A percentile compares a stretch with the other conserved stretches of the same genome.
Evolutionary conservation across 2,329 filamentous ascomycete species (phyloP).

Genomic region (Fusarium napiforme): DNA sequence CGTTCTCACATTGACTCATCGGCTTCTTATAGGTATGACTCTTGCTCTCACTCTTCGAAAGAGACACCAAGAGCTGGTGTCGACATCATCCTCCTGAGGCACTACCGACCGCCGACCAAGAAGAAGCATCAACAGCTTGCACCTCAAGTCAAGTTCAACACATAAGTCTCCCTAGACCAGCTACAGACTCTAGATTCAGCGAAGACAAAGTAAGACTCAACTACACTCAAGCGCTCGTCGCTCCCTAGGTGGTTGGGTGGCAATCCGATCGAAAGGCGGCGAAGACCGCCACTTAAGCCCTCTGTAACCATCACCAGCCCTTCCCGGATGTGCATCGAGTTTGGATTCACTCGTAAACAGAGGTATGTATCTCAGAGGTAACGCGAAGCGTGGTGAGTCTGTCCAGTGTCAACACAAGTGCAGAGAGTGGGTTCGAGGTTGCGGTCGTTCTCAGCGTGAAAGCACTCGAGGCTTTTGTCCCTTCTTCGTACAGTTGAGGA

Average conservation of each 20-base stretch:
- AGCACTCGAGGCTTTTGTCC: too few relatives aligned
- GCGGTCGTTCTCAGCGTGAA: not conserved
- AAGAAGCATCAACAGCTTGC: not conserved
- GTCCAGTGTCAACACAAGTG: not conserved
- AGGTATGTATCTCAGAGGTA: not conserved
- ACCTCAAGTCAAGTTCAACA: too few relatives aligned
- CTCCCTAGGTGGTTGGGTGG: too few relatives aligned
- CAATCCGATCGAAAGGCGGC: not conserved
- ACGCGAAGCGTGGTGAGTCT: not conserved
- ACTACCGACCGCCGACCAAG: not conserved
- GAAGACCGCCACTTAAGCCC: not conserved
- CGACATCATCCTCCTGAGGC: not conserved
- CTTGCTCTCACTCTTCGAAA: not conserved
- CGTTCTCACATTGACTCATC: accelerated
- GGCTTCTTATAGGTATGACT: too few relatives aligned
- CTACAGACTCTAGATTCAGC: too few relatives aligned
- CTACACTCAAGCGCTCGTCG: not conserved
- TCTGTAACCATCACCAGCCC: not conserved
- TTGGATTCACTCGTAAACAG: accelerated
- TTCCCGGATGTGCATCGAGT: not conserved
- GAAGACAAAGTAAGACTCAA: not conserved
- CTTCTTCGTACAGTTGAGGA: not conserved
- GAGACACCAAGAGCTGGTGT: not conserved
- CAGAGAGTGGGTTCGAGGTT: not conserved
- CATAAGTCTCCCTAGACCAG: accelerated